Percentiles rank a stretch among this genome's conserved stretches.
These are phyloP conservation scores for Hanseniaspora valbyensis DNA, from an alignment of 805 yeast genomes.

Conservation along the genomic window DNA sequence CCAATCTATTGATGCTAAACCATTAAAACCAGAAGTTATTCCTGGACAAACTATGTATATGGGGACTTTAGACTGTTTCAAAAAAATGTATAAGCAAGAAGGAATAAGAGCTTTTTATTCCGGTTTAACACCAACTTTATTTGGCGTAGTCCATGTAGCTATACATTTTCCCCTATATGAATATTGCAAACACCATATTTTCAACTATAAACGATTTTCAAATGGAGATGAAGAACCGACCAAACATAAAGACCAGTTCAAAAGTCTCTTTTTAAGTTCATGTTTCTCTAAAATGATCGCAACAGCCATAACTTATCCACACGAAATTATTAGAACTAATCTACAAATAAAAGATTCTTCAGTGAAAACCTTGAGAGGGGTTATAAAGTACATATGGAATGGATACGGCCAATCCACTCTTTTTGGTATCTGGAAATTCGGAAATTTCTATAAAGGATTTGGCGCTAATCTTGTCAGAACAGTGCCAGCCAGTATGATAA, in stretches of 20 bases:
- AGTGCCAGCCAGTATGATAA: slow-evolving; percentile 91
- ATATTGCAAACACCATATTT: slow-evolving; percentile 43
- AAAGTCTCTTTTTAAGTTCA: slow-evolving; percentile 52
- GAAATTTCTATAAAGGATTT: slow-evolving; percentile 76
- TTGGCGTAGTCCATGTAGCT: slow-evolving; percentile 88
- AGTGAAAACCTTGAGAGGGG: slow-evolving; percentile 18
- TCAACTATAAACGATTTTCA: no score
- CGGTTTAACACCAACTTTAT: slow-evolving; percentile 79
- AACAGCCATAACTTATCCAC: slow-evolving; percentile 82
- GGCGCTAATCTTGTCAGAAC: slow-evolving; percentile 78
- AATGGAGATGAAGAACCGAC: no score
- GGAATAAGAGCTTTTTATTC: slow-evolving; percentile 75
- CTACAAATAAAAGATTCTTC: slow-evolving; percentile 44
- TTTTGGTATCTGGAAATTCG: slow-evolving; percentile 57
- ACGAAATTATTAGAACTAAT: slow-evolving; percentile 85
- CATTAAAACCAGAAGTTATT: neutral
- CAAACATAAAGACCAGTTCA: slow-evolving; percentile 22
- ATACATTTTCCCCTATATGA: slow-evolving; percentile 94
- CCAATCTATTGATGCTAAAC: slow-evolving; percentile 22
- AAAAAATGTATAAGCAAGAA: slow-evolving; percentile 64
- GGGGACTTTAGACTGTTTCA: slow-evolving; percentile 77
- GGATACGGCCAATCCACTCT: slow-evolving; percentile 33
- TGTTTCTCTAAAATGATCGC: slow-evolving; percentile 80
- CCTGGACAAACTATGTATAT: slow-evolving; percentile 35
- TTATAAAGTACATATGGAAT: slow-evolving; percentile 15